These are phyloP conservation scores for Beauveria medogensis DNA, from an alignment of 2,329 filamentous ascomycete species.

Conservation along the genomic window DNA sequence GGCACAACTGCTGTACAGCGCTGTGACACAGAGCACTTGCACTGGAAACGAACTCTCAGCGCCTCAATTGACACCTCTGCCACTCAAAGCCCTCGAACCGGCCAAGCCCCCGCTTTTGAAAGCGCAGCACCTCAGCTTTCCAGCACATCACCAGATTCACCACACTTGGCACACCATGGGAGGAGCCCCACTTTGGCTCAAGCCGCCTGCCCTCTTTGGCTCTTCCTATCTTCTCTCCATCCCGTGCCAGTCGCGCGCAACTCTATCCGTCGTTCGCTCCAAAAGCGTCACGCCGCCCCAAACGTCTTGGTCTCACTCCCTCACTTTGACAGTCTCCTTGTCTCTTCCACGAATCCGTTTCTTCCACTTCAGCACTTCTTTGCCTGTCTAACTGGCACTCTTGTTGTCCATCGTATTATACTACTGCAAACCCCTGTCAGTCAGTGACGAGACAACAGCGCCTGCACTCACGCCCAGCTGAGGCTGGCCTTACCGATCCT, in stretches of 20 bases:
- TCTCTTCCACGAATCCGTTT: background rate
- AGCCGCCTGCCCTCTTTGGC: background rate
- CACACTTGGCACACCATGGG: background rate
- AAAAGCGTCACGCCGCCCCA: background rate
- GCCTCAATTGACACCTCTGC: background rate
- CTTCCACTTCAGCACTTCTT: background rate
- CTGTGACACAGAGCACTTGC: background rate
- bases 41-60: background rate
- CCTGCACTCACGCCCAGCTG: background rate
- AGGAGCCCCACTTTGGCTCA: conserved; percentile 1
- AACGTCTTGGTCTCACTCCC: background rate
- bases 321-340: background rate
- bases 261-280: background rate
- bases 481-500: background rate
- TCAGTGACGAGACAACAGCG: conserved; percentile 3
- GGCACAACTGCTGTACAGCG: background rate
- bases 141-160: background rate
- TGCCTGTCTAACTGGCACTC: background rate
- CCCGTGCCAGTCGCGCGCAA: conserved; percentile 1
- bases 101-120: background rate
- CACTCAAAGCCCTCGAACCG: background rate
- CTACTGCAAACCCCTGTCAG: background rate
- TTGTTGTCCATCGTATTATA: background rate
- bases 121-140: background rate
- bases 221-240: background rate